phyloP scores from a whole-genome alignment of 441 rosid species.

The Melastoma candidum region DNA sequence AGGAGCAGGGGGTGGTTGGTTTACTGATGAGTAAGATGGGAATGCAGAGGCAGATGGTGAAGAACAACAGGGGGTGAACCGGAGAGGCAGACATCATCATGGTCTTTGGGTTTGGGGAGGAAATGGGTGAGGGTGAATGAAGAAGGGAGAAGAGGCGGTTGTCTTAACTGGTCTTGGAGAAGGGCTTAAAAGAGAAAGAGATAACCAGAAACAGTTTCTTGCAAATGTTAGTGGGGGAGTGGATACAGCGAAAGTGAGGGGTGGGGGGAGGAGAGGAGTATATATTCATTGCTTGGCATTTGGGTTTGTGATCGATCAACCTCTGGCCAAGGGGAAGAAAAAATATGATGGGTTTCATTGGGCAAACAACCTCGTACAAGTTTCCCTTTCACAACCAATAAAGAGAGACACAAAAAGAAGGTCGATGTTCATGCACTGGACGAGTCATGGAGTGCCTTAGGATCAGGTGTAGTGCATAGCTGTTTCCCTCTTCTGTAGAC shows the following conservation, averaged over 20 bases:
- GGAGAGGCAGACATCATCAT: not conserved
- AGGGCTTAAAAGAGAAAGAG: not conserved
- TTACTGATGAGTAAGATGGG: slow-evolving; percentile 14
- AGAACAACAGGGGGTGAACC: not conserved
- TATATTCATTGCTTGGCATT: slow-evolving; percentile 61
- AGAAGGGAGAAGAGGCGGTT: not conserved
- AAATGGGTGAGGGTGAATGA: not conserved
- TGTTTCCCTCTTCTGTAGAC: too few species aligned
- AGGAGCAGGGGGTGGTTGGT: slow-evolving; percentile 19
- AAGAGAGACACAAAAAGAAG: slow-evolving; percentile 1
- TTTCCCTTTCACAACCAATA: not conserved
- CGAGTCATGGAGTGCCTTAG: too few species aligned
- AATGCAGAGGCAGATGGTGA: too few species aligned
- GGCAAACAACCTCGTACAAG: too few species aligned
- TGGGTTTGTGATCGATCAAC: slow-evolving; percentile 28
- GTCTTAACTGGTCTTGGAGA: not conserved
- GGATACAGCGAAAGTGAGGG: not conserved
- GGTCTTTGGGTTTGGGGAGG: not conserved
- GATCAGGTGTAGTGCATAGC: too few species aligned
- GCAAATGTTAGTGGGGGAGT: too few species aligned
- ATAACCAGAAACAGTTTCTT: not conserved
- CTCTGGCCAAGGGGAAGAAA: too few species aligned
- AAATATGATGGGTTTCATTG: too few species aligned
- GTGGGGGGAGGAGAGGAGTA: slow-evolving; percentile 15
- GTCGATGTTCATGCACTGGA: not conserved